These are phyloP conservation scores for Massarina eburnea DNA, from an alignment of 2,329 filamentous ascomycete species.

Conservation along the genomic window DNA sequence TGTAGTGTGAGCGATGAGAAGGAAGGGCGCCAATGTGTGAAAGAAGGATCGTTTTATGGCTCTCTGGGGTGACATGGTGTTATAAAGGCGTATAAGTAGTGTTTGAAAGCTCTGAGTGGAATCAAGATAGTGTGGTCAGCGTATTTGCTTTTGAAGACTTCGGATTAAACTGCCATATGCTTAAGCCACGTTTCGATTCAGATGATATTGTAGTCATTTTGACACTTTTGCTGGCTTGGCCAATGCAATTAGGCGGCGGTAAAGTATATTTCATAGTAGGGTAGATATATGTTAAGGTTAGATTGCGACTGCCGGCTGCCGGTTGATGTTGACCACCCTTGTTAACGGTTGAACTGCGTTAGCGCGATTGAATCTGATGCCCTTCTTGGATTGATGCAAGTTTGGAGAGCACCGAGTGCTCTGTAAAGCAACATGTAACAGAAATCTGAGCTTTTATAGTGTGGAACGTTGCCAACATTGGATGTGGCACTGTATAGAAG, in stretches of 20 bases:
- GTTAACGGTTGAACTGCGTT: neutral
- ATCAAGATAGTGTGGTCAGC: neutral
- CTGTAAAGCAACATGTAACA: no score
- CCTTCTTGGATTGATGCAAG: no score
- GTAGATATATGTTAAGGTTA: conserved; percentile 3
- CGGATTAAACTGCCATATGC: neutral
- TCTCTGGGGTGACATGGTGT: neutral
- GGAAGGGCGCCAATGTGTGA: neutral
- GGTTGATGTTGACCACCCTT: conserved; percentile 7
- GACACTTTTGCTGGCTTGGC: conserved; percentile 6
- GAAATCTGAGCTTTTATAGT: no score
- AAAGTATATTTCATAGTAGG: conserved; percentile 2
- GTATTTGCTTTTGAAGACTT: neutral
- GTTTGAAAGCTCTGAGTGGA: neutral
- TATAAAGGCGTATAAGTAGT: neutral
- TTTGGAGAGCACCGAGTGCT: no score
- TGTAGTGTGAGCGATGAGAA: conserved; percentile 7
- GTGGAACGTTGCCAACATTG: no score
- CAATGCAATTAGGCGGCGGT: conserved; percentile 7
- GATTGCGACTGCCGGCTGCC: conserved; percentile 14
- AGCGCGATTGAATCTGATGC: neutral
- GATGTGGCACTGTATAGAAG: no score
- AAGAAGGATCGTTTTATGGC: neutral
- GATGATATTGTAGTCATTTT: conserved; percentile 1
- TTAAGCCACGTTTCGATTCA: conserved; percentile 16